phyloP scores from a whole-genome alignment of 306 rosid species.

The Inga oerstediana region DNA sequence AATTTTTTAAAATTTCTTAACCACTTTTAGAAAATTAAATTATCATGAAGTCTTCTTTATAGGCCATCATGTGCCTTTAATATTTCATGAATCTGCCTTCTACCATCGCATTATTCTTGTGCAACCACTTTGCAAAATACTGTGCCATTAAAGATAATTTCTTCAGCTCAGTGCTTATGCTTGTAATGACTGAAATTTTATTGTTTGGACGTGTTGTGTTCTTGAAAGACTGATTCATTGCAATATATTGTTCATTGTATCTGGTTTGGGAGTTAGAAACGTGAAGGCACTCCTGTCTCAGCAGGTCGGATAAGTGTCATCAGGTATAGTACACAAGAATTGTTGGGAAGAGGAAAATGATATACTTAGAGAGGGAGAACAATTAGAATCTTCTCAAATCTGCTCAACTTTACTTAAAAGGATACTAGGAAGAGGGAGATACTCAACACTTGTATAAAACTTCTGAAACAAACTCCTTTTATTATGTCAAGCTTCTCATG shows the following conservation, averaged over 20 bases:
- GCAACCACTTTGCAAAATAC: background rate
- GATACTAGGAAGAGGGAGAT: background rate
- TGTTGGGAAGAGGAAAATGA: background rate
- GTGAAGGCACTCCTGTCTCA: background rate
- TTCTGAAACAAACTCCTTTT: background rate
- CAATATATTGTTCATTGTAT: background rate
- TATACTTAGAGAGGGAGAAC: background rate
- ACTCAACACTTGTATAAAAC: background rate
- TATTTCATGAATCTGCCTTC: background rate
- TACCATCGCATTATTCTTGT: background rate
- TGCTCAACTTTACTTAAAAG: background rate
- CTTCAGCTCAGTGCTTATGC: background rate
- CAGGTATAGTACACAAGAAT: background rate
- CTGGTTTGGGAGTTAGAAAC: background rate
- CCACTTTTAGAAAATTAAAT: background rate
- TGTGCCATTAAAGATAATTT: background rate
- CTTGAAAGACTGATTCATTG: background rate
- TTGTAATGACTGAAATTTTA: background rate
- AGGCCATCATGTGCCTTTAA: background rate
- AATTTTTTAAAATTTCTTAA: background rate
- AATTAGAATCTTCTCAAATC: background rate
- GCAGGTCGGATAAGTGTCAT: background rate
- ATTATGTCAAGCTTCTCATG: background rate
- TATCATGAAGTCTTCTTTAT: background rate
- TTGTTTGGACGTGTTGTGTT: background rate